phyloP scores from a whole-genome alignment of 176 grass and related monocot species.

The Carex pumila region DNA sequence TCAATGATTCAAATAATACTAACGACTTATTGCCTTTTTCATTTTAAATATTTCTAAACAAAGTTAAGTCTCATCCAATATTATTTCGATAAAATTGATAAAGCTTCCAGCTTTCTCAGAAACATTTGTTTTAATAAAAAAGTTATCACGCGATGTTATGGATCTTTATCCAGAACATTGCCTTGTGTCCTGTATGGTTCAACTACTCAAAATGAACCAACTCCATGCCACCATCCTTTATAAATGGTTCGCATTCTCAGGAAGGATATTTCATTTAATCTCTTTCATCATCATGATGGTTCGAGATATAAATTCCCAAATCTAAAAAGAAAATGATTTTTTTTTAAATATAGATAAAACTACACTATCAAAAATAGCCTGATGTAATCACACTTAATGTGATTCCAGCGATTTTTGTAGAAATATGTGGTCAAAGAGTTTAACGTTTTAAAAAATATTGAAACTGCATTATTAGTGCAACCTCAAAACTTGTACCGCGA shows the following conservation, averaged over 20 bases:
- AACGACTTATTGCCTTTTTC: background rate
- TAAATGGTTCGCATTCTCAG: background rate
- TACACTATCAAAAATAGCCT: no score
- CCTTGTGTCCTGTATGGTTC: background rate
- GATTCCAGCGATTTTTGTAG: no score
- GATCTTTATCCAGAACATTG: background rate
- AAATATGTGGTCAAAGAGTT: no score
- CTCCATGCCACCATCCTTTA: background rate
- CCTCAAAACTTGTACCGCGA: no score
- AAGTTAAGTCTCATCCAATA: background rate
- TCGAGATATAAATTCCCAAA: background rate
- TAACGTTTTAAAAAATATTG: no score
- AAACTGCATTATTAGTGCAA: no score
- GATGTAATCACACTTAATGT: no score
- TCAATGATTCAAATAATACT: background rate
- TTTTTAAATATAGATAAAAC: no score
- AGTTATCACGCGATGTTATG: background rate
- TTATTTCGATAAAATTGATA: background rate
- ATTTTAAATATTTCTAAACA: background rate
- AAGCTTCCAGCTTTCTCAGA: background rate
- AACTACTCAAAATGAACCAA: background rate
- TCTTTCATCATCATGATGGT: background rate
- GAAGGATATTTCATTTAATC: background rate
- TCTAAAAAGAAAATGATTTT: no score
- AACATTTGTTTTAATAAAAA: no score